Percentiles rank a stretch among this genome's conserved stretches.
phyloP scores from a whole-genome alignment of 2,329 filamentous ascomycete species.

The Dichotomopilus funicola region DNA sequence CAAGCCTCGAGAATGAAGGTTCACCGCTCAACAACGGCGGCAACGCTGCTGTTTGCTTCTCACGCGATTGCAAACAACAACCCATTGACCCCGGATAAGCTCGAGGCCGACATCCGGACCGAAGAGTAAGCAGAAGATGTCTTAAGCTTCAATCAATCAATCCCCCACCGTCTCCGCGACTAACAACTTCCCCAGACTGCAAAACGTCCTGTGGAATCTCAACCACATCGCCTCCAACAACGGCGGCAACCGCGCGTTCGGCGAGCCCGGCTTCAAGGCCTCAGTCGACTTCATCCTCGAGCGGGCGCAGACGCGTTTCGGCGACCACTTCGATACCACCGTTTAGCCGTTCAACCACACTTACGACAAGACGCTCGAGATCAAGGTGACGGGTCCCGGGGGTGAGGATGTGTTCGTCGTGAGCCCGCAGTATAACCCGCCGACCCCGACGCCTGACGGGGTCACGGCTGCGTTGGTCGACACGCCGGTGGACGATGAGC shows the following conservation, averaged over 20 bases:
- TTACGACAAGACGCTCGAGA: constrained; percentile 37
- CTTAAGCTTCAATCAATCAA: not conserved
- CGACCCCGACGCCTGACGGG: constrained; percentile 34
- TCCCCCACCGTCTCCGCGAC: not conserved
- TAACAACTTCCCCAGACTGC: constrained; percentile 34
- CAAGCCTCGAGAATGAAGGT: constrained; percentile 10
- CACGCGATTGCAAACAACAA: constrained; percentile 27
- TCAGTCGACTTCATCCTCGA: constrained; percentile 52
- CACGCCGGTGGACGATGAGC: constrained; percentile 31
- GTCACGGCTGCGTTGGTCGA: constrained; percentile 31
- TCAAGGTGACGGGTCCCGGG: constrained; percentile 39
- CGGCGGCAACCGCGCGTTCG: constrained; percentile 55
- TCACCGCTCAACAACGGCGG: not conserved
- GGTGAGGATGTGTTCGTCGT: constrained; percentile 39
- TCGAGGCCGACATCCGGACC: constrained; percentile 35
- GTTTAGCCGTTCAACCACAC: constrained; percentile 43
- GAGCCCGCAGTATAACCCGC: constrained; percentile 41
- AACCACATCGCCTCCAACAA: constrained; percentile 49
- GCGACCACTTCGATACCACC: constrained; percentile 37
- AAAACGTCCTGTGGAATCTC: constrained; percentile 47
- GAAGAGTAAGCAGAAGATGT: constrained; percentile 28
- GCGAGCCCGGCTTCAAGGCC: constrained; percentile 51
- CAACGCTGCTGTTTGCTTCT: constrained; percentile 11
- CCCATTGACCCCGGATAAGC: constrained; percentile 33
- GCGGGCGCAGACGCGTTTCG: constrained; percentile 35